These are phyloP conservation scores for Xenoacremonium recifei DNA, from an alignment of 2,329 filamentous ascomycete genomes.

Conservation along the genomic window DNA sequence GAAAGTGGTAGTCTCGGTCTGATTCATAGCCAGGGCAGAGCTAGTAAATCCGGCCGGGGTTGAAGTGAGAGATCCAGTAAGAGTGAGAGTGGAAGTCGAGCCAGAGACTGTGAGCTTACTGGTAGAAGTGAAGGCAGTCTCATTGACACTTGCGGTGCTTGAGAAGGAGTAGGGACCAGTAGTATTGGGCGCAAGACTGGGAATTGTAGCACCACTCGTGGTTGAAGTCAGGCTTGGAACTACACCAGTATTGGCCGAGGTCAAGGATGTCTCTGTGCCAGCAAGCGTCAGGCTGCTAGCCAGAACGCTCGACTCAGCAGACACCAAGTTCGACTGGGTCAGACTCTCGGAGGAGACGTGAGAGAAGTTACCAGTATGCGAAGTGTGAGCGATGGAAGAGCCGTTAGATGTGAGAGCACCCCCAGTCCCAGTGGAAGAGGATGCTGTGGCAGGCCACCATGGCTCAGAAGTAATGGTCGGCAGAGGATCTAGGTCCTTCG, in stretches of 20 bases:
- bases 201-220: too few relatives aligned
- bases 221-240: slow-evolving; percentile 1
- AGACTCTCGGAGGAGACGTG: slow-evolving; percentile 2
- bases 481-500: too few relatives aligned
- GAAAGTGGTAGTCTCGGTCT: not conserved
- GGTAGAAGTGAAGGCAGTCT: not conserved
- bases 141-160: slow-evolving; percentile 1
- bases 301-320: slow-evolving; percentile 16
- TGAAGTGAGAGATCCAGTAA: too few relatives aligned
- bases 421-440: too few relatives aligned
- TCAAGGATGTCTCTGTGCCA: slow-evolving; percentile 3
- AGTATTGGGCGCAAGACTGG: too few relatives aligned
- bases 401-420: too few relatives aligned
- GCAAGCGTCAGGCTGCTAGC: slow-evolving; percentile 15
- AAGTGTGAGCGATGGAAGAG: not conserved
- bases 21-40: not conserved
- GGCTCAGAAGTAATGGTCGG: too few relatives aligned
- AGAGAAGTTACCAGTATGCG: not conserved
- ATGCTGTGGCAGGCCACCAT: too few relatives aligned
- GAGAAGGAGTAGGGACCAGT: slow-evolving; percentile 2
- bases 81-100: not conserved
- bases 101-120: slow-evolving; percentile 1
- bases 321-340: slow-evolving; percentile 5
- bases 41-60: not conserved
- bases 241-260: slow-evolving; percentile 6